Conservation (phyloP, 1,284 basidiomycete species). For the Trichosporon sp. region DNA sequence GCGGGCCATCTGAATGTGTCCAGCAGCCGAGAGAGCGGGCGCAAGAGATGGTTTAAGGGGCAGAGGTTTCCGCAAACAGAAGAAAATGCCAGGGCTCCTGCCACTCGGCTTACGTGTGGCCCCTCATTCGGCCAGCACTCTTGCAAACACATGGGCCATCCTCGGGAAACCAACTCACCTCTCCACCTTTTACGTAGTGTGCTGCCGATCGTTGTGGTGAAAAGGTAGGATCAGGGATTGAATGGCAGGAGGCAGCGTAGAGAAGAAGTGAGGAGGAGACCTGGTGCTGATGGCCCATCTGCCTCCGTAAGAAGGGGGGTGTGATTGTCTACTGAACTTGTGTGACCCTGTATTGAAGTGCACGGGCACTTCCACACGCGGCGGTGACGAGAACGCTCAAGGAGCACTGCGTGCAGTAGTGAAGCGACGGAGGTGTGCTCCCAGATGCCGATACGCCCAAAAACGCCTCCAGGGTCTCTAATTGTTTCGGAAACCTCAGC, state of each 20-base stretch:
- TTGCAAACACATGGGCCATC: neutral
- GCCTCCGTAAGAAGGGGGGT: neutral
- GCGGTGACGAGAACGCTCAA: neutral
- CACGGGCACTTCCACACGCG: no score
- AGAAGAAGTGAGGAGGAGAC: no score
- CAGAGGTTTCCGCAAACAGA: neutral
- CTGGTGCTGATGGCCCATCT: neutral
- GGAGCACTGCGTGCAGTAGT: neutral
- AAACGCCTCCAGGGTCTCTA: neutral
- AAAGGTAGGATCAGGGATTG: neutral
- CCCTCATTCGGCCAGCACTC: neutral
- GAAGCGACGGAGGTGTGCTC: no score
- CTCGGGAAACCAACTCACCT: neutral
- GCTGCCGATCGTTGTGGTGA: neutral
- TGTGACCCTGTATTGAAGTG: no score
- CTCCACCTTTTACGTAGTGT: neutral
- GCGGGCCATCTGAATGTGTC: no score
- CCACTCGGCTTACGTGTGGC: slow-evolving; percentile 2
- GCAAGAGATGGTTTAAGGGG: neutral
- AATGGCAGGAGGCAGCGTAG: neutral
- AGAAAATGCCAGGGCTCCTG: neutral
- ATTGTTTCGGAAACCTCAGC: neutral
- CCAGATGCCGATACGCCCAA: neutral
- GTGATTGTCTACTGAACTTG: no score
- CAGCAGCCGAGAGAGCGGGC: neutral